Percentiles rank a stretch among this genome's conserved stretches.
Evolutionary conservation across 352 stramenopile species (phyloP).

Genomic region (Phytophthora citrophthora): DNA sequence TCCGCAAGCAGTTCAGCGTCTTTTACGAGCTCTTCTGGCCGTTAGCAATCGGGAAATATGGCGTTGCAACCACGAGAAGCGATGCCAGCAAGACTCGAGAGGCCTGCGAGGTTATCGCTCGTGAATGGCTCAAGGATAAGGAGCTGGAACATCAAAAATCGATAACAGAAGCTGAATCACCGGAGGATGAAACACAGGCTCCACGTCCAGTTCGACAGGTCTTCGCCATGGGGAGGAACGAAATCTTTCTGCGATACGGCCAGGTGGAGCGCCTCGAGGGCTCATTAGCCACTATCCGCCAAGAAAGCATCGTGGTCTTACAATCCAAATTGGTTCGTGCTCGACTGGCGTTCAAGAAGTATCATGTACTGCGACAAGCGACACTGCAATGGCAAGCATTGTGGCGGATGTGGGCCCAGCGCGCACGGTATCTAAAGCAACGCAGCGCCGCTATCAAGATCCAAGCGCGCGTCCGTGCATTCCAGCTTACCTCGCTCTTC

Average conservation of each 20-base stretch:
- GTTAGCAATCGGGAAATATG: slow-evolving; percentile 41
- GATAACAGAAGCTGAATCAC: slow-evolving; percentile 19
- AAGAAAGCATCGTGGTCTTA: slow-evolving; percentile 54
- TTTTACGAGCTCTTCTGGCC: slow-evolving; percentile 82
- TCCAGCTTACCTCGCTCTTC: slow-evolving; percentile 35
- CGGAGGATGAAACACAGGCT: slow-evolving; percentile 26
- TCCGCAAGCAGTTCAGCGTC: slow-evolving; percentile 76
- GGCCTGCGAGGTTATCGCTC: slow-evolving; percentile 57
- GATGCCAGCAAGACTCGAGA: slow-evolving; percentile 35
- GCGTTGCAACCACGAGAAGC: slow-evolving; percentile 23
- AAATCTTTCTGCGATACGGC: slow-evolving; percentile 82
- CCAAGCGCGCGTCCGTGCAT: slow-evolving; percentile 46
- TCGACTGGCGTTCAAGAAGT: slow-evolving; percentile 46
- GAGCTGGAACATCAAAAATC: slow-evolving; percentile 13
- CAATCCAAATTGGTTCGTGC: slow-evolving; percentile 61
- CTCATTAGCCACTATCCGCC: slow-evolving; percentile 44
- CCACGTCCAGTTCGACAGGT: slow-evolving; percentile 27
- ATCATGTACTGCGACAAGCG: slow-evolving; percentile 42
- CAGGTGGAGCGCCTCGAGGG: slow-evolving; percentile 78
- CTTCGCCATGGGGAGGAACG: slow-evolving; percentile 73
- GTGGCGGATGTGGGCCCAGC: slow-evolving; percentile 52
- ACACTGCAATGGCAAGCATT: slow-evolving; percentile 53
- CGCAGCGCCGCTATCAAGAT: slow-evolving; percentile 26
- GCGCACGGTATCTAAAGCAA: slow-evolving; percentile 49
- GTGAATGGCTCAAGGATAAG: slow-evolving; percentile 56